Evolutionary conservation across 768 basidiomycete genomes (phyloP), one percentile per base, ranked within the genome.

Genomic region (Amyloporia xantha): DNA sequence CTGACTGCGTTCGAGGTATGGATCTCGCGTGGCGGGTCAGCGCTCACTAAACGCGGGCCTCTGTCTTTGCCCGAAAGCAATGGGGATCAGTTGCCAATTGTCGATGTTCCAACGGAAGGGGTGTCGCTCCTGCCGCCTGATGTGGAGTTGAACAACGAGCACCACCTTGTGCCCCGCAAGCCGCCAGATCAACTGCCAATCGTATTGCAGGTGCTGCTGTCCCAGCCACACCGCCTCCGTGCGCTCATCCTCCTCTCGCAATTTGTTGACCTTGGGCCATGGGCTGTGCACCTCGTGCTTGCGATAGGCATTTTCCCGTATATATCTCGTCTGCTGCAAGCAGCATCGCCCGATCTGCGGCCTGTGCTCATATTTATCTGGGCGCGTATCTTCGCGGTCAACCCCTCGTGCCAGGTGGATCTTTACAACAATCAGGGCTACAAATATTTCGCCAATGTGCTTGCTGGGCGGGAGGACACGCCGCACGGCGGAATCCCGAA

Each of bases 351-450:
- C 55, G 95, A 98, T 59, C 77, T 98, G n/a, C 86, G 92, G 23
- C 96, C 96, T 1, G 95, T 98, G 7, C 74, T 99, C 19, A 97
- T 98, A 54, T 99, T 97, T 71, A 98, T 99, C 51, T 98, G 96
- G 96, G 89, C 95, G 2, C 80, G 96, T 19, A 97, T 99, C 54
- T 78, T 98, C 24, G 95, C 95, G 1, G 91, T 98, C n/a, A 95
- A 97, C 64, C 82, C 84, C 1, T 80, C 85, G 4, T 95, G 95
- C 43, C 95, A 97, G 62, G 76, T 82, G 17, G 95, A 98, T 59
- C 72, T 99, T 4, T 82, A 86, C 60, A 86, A 82, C 54, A 89
- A 83, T 44, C 78, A 81, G 53, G 86, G 87, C 2, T 93, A 86
- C 72, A 84, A 81, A 51, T 94, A 93, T 62, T 94, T 94, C 55